phyloP scores from a whole-genome alignment of 192 early-diverging fungal genomes.

The Physocladia obscura region DNA sequence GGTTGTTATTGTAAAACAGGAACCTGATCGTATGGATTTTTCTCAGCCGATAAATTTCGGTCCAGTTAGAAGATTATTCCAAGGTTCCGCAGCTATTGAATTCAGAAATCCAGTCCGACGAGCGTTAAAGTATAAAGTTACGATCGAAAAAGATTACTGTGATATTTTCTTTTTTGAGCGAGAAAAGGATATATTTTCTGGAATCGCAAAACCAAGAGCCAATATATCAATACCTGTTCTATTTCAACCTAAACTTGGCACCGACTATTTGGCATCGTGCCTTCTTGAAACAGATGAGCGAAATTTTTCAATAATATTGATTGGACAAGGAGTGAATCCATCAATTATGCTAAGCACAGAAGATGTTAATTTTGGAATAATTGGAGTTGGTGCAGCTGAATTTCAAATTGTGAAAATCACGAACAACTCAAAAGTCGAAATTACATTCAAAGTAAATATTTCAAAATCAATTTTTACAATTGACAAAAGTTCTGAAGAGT shows the following conservation, averaged over 20 bases:
- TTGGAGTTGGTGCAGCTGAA: conserved; percentile 53
- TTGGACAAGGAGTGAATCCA: conserved; percentile 43
- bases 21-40: conserved; percentile 33
- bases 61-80: conserved; percentile 27
- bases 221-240: conserved; percentile 19
- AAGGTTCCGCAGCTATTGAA: conserved; percentile 20
- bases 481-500: background rate
- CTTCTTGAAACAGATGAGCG: conserved; percentile 46
- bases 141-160: conserved; percentile 34
- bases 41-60: conserved; percentile 46
- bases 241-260: conserved; percentile 42
- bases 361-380: conserved; percentile 50
- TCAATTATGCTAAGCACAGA: conserved; percentile 28
- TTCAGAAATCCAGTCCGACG: conserved; percentile 49
- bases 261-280: conserved; percentile 33
- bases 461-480: background rate
- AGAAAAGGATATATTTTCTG: conserved; percentile 23
- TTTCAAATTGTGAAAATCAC: conserved; percentile 37
- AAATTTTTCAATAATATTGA: conserved; percentile 33
- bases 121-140: conserved; percentile 41
- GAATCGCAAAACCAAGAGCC: conserved; percentile 32
- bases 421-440: conserved; percentile 38
- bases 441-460: conserved; percentile 28
- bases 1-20: no score
- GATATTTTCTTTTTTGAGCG: conserved; percentile 44